Percentiles rank a stretch among this genome's conserved stretches.
Evolutionary conservation across 2,329 filamentous ascomycete species (phyloP).

Genomic region (Claviceps humidiphila): DNA sequence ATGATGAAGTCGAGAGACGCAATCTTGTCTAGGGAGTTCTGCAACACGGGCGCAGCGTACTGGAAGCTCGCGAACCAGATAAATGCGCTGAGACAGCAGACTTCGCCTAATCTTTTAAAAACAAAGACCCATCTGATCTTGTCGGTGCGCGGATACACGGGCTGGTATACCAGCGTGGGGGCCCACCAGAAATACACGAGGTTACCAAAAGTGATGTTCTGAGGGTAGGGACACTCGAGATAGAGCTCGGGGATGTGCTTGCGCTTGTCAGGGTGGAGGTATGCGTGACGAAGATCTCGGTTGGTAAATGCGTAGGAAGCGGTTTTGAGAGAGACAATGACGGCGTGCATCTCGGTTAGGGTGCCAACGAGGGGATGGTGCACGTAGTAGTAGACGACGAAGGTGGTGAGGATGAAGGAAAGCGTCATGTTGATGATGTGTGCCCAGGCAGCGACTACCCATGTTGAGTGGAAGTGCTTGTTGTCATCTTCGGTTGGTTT

Average conservation of each 20-base stretch:
- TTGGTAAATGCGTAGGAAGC: slow-evolving; percentile 96
- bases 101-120: slow-evolving; percentile 65
- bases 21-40: slow-evolving; percentile 83
- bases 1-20: slow-evolving; percentile 64
- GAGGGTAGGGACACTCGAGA: slow-evolving; percentile 69
- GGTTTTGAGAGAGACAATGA: slow-evolving; percentile 93
- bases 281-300: slow-evolving; percentile 82
- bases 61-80: slow-evolving; percentile 94
- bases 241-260: slow-evolving; percentile 74
- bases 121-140: slow-evolving; percentile 82
- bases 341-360: slow-evolving; percentile 76
- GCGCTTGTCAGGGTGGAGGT: slow-evolving; percentile 59
- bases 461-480: slow-evolving; percentile 58
- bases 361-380: slow-evolving; percentile 91
- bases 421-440: slow-evolving; percentile 76
- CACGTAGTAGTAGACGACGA: slow-evolving; percentile 80
- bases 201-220: slow-evolving; percentile 80
- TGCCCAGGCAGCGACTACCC: slow-evolving; percentile 66
- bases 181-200: slow-evolving; percentile 97
- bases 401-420: slow-evolving; percentile 67
- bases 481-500: slow-evolving; percentile 42
- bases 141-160: slow-evolving; percentile 77
- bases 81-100: slow-evolving; percentile 65
- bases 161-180: slow-evolving; percentile 91
- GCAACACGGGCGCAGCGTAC: slow-evolving; percentile 80